A percentile compares a stretch with the other conserved stretches of the same genome.
Evolutionary conservation across 23 red algal genomes (phyloP).

Genomic region (Agarophyton chilense): DNA sequence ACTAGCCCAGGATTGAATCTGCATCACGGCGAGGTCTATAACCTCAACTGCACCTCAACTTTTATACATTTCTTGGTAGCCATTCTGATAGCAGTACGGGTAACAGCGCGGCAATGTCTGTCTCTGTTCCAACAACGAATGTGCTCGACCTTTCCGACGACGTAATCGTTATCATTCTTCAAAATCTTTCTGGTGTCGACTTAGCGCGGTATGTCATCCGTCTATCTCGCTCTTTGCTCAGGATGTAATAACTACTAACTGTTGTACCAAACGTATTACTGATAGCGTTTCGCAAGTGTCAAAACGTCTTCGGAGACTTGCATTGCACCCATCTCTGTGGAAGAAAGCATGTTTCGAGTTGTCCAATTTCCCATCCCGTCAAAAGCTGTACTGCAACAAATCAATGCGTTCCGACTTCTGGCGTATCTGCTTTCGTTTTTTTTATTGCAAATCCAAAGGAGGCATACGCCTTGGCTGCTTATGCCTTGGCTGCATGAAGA

Average conservation of each 20-base stretch:
- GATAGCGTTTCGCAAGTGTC: constrained; percentile 46
- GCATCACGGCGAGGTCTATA: too few relatives aligned
- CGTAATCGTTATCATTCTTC: constrained; percentile 6
- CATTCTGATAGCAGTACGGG: too few relatives aligned
- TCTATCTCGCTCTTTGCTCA: not conserved
- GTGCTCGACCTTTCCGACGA: constrained; percentile 49
- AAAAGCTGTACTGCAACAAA: not conserved
- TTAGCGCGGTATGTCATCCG: constrained; percentile 29
- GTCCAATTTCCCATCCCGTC: constrained; percentile 12
- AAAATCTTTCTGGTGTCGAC: constrained; percentile 45
- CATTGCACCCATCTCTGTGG: constrained; percentile 30
- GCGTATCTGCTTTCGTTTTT: constrained; percentile 47
- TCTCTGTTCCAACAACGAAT: not conserved
- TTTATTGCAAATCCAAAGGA: constrained; percentile 17
- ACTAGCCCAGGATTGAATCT: too few relatives aligned
- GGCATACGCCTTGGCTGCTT: constrained; percentile 32
- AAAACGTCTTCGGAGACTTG: constrained; percentile 2
- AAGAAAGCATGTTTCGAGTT: constrained; percentile 18
- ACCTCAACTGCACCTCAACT: too few relatives aligned
- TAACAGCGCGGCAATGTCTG: not conserved
- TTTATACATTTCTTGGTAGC: too few relatives aligned
- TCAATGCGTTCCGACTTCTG: constrained; percentile 15
- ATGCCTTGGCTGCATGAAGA: constrained; percentile 40
- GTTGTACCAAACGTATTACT: not conserved
- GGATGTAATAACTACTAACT: not conserved